Evolutionary conservation across 2,329 filamentous ascomycete species (phyloP), one percentile per base, ranked within the genome.

Genomic region (Aspergillus pseudoglaucus): DNA sequence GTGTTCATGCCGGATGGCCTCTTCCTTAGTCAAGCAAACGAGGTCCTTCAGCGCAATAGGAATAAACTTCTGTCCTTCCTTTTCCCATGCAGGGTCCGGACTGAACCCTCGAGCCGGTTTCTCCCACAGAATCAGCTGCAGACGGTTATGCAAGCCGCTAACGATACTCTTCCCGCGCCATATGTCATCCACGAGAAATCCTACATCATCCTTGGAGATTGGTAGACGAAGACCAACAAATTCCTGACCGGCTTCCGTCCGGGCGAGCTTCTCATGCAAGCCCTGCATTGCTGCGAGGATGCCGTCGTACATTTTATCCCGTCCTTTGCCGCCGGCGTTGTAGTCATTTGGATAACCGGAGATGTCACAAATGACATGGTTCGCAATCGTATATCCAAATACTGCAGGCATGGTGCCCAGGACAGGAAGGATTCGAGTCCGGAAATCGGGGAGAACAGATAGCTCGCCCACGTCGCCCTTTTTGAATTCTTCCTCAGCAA

Each of bases 321-420:
- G 78, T 8, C 82, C 83, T 67, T 96, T 96, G 45, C 81, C 83
- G 0, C 84, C 82, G 0, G 88, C 73, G 64, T 93, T 95, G 53
- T 95, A 90, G 42, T 86, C 80, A 43, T 68, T 68, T 0, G 93
- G 93, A 60, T 98, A 98, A 6, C 84, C 87, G 54, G 78, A 70
- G 42, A 97, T 80, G 49, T 83, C 81, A 47, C 95, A 78, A 55
- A 98, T 91, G 50, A 97, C 83, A 64, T 97, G 89, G 68, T 97
- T 98, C 3, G 93, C 93, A 7, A 88, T 82, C 0, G 86, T 87
- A 47, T 96, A 87, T 7, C 93, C 93, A 66, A 98, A 98, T 1
- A 97, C 85, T 2, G 93, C 91, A 0, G 93, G 93, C 90, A 98
- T 96, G 0, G 93, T 98, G 1, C 93, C 93, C 3, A 98, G 73